Percentiles rank a stretch among this genome's conserved stretches.
Conservation (phyloP, 2,329 filamentous ascomycete genomes). For the Fusarium austroafricanum region DNA sequence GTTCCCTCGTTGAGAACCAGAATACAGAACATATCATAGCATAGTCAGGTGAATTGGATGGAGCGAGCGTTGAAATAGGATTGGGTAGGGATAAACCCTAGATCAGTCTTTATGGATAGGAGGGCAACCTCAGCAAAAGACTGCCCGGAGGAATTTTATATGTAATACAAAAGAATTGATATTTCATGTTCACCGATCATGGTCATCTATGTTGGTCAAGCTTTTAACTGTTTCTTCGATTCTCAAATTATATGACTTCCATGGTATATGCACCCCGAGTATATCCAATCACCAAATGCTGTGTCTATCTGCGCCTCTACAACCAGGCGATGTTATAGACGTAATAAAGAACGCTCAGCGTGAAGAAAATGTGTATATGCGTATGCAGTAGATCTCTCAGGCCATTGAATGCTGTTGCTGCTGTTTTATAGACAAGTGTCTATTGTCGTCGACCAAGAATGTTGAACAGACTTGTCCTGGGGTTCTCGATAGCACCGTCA, state of each 20-base stretch:
- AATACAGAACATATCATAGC: slow-evolving; percentile 24
- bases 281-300: slow-evolving; percentile 2
- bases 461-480: slow-evolving; percentile 52
- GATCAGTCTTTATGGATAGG: slow-evolving; percentile 25
- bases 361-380: slow-evolving; percentile 20
- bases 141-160: slow-evolving; percentile 25
- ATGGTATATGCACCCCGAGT: slow-evolving; percentile 30
- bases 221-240: slow-evolving; percentile 26
- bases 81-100: not conserved
- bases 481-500: slow-evolving; percentile 48
- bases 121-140: slow-evolving; percentile 18
- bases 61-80: slow-evolving; percentile 10
- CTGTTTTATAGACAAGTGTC: not conserved
- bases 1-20: slow-evolving; percentile 1
- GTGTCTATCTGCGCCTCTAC: not conserved
- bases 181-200: not conserved
- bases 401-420: not conserved
- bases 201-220: not conserved
- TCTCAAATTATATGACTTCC: slow-evolving; percentile 15
- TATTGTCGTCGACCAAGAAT: slow-evolving; percentile 49
- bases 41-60: slow-evolving; percentile 16
- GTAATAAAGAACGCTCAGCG: slow-evolving; percentile 37
- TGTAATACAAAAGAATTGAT: slow-evolving; percentile 41
- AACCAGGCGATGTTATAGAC: not conserved
- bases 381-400: not conserved